Conservation (phyloP, 2,329 filamentous ascomycete species). For the Aspergillus transmontanensis region DNA sequence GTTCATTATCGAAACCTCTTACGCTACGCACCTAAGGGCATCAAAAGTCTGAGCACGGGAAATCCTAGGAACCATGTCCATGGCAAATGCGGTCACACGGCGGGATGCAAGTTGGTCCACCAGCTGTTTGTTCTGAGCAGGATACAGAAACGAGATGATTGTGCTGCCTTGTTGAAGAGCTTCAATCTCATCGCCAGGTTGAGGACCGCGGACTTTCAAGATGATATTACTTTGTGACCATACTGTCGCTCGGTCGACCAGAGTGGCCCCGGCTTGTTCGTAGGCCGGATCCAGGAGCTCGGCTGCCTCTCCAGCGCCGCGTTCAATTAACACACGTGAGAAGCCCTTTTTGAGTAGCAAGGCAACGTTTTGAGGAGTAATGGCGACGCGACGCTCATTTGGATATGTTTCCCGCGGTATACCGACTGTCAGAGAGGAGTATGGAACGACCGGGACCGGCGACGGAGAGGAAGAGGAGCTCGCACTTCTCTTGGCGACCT, state of each 20-base stretch:
- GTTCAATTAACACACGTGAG: slow-evolving; percentile 73
- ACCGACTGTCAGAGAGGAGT: slow-evolving; percentile 72
- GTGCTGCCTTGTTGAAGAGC: slow-evolving; percentile 70
- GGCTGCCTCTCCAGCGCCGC: slow-evolving; percentile 75
- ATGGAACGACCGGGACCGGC: slow-evolving; percentile 53
- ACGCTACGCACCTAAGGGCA: slow-evolving; percentile 58
- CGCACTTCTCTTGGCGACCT: slow-evolving; percentile 23
- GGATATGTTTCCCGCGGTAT: slow-evolving; percentile 78
- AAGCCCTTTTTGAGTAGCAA: slow-evolving; percentile 86
- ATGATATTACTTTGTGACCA: slow-evolving; percentile 78
- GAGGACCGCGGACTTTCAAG: slow-evolving; percentile 80
- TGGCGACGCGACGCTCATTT: slow-evolving; percentile 78
- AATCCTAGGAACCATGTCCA: slow-evolving; percentile 91
- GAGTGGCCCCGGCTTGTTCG: slow-evolving; percentile 72
- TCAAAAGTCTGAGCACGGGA: slow-evolving; percentile 88
- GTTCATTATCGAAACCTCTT: not conserved
- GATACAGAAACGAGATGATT: slow-evolving; percentile 81
- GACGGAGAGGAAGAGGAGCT: slow-evolving; percentile 26
- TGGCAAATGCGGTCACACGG: slow-evolving; percentile 78
- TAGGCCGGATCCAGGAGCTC: slow-evolving; percentile 80
- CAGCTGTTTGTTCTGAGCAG: slow-evolving; percentile 74
- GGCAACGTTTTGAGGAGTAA: slow-evolving; percentile 81
- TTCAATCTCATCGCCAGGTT: slow-evolving; percentile 65
- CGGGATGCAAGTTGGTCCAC: slow-evolving; percentile 72
- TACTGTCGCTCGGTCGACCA: slow-evolving; percentile 69